These are phyloP conservation scores for Pseudoneurospora amorphoporcata DNA, from an alignment of 495 filamentous ascomycete species.

Conservation along the genomic window DNA sequence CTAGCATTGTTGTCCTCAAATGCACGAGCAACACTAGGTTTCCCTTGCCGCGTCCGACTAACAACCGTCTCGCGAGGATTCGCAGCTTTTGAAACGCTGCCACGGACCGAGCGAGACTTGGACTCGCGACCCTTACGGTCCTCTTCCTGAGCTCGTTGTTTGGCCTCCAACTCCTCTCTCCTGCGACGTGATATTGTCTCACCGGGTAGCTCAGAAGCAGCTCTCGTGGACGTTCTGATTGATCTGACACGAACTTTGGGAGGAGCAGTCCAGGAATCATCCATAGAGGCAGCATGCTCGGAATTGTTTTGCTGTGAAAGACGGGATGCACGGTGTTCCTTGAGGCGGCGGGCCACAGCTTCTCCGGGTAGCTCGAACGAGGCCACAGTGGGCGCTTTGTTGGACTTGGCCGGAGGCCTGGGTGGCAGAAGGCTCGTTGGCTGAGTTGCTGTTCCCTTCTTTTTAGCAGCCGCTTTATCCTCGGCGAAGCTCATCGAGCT, in stretches of 20 bases:
- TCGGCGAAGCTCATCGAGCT: slow-evolving; percentile 24
- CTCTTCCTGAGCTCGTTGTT: slow-evolving; percentile 47
- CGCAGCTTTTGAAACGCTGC: slow-evolving; percentile 19
- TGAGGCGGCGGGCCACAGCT: slow-evolving; percentile 52
- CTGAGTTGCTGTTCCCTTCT: slow-evolving; percentile 18
- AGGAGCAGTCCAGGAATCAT: slow-evolving; percentile 13
- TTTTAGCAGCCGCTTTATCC: slow-evolving; percentile 15
- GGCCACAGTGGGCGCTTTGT: slow-evolving; percentile 52
- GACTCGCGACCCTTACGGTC: slow-evolving; percentile 47
- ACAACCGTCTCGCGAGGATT: slow-evolving; percentile 44
- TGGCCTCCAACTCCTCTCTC: slow-evolving; percentile 55
- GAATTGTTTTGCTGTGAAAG: slow-evolving; percentile 24
- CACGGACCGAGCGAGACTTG: slow-evolving; percentile 52
- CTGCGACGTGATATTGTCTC: slow-evolving; percentile 62
- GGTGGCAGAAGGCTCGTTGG: slow-evolving; percentile 36
- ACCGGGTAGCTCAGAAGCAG: slow-evolving; percentile 62
- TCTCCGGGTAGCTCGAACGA: slow-evolving; percentile 65
- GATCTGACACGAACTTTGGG: slow-evolving; percentile 44
- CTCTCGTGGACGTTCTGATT: slow-evolving; percentile 46
- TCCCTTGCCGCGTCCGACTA: slow-evolving; percentile 46
- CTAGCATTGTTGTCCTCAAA: slow-evolving; percentile 10
- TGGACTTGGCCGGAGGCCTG: slow-evolving; percentile 41
- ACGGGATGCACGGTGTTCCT: slow-evolving; percentile 41
- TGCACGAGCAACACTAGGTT: slow-evolving; percentile 8
- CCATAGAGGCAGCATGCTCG: slow-evolving; percentile 20